Evolutionary conservation across 2,329 filamentous ascomycete genomes (phyloP).

Genomic region (Orbilia oligospora): DNA sequence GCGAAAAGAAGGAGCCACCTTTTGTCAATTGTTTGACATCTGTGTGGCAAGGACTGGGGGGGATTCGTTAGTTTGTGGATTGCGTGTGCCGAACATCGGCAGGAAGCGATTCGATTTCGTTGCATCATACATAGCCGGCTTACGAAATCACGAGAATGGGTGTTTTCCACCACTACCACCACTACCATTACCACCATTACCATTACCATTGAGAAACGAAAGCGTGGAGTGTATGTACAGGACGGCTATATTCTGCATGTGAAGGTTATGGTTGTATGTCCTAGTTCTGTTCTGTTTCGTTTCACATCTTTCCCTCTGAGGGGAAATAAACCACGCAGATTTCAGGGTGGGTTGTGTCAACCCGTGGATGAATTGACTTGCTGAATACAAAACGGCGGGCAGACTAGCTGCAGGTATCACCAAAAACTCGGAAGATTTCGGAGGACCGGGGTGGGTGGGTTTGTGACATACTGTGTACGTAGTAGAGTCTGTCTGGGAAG

Average conservation of each 20-base stretch:
- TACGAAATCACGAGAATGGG: conserved; percentile 20
- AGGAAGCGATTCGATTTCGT: conserved; percentile 32
- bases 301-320: conserved; percentile 16
- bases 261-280: neutral
- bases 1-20: neutral
- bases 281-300: conserved; percentile 28
- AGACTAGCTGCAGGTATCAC: conserved; percentile 40
- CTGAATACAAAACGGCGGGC: conserved; percentile 33
- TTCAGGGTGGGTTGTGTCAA: neutral
- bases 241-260: conserved; percentile 1
- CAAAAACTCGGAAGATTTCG: conserved; percentile 57
- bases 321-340: conserved; percentile 20
- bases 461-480: too few relatives aligned
- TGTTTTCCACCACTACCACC: neutral
- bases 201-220: too few relatives aligned
- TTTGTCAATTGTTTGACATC: too few relatives aligned
- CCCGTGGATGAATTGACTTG: conserved; percentile 47
- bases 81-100: conserved; percentile 47
- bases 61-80: neutral
- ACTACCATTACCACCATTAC: too few relatives aligned
- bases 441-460: too few relatives aligned
- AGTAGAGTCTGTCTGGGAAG: too few relatives aligned
- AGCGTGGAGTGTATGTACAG: too few relatives aligned
- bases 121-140: neutral
- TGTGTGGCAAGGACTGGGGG: neutral